phyloP scores from a whole-genome alignment of 176 grass and related monocot genomes.

The Aegilops umbellulata region DNA sequence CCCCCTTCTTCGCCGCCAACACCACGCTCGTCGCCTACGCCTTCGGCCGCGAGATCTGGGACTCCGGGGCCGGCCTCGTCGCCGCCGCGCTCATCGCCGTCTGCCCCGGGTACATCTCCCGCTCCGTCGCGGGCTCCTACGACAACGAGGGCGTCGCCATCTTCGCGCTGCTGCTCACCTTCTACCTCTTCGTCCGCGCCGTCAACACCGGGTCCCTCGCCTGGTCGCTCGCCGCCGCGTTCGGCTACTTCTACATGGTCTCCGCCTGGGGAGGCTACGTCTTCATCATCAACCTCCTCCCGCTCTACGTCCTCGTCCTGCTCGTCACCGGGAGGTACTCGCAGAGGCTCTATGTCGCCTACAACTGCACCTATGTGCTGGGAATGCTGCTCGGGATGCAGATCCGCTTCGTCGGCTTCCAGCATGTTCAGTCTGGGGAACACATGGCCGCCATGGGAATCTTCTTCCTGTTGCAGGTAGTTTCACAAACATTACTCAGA shows the following conservation, averaged over 20 bases:
- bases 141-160: constrained; percentile 97
- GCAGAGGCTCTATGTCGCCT: constrained; percentile 92
- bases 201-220: constrained; percentile 92
- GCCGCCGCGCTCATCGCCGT: constrained; percentile 91
- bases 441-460: constrained; percentile 97
- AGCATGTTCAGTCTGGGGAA: constrained; percentile 97
- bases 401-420: constrained; percentile 97
- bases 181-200: constrained; percentile 96
- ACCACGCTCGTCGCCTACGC: constrained; percentile 95
- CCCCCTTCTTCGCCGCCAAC: constrained; percentile 95
- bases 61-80: constrained; percentile 76
- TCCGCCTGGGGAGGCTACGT: constrained; percentile 99
- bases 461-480: constrained; percentile 95
- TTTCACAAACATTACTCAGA: not conserved
- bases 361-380: constrained; percentile 91
- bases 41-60: constrained; percentile 99
- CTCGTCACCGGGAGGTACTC: constrained; percentile 96
- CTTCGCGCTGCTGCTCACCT: constrained; percentile 95
- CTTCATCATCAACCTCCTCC: constrained; percentile 97
- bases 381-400: constrained; percentile 98
- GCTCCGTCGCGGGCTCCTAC: constrained; percentile 85
- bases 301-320: constrained; percentile 88
- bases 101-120: constrained; percentile 96
- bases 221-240: constrained; percentile 84
- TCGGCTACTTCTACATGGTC: constrained; percentile 99